phyloP scores from a whole-genome alignment of 169 alveolate genomes.

The Fabrea salina region DNA sequence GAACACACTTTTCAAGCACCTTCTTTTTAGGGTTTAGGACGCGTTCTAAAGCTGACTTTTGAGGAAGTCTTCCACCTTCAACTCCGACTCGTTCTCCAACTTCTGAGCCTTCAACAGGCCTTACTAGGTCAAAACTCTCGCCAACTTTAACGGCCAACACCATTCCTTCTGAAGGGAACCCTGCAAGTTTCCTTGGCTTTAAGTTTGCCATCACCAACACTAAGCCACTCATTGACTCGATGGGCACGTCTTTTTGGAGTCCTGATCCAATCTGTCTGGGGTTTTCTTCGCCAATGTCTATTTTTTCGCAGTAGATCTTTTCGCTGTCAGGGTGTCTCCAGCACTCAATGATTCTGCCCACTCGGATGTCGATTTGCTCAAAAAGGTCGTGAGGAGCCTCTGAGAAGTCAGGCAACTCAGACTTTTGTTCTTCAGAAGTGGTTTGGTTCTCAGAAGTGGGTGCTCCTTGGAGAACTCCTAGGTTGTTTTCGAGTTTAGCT shows the following conservation, averaged over 20 bases:
- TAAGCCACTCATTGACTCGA: constrained; percentile 69
- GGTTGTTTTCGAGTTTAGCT: background rate
- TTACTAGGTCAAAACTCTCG: constrained; percentile 68
- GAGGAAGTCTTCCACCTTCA: constrained; percentile 26
- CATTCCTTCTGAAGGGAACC: constrained; percentile 80
- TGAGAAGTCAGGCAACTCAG: background rate
- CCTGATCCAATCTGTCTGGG: constrained; percentile 84
- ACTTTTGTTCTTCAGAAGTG: too few species aligned
- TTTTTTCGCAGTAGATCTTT: constrained; percentile 76
- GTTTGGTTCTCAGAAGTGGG: too few species aligned
- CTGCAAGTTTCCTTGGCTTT: constrained; percentile 71
- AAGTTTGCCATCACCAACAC: constrained; percentile 78
- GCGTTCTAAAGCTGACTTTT: constrained; percentile 24
- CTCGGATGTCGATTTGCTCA: constrained; percentile 69
- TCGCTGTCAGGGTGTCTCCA: constrained; percentile 76
- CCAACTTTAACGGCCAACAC: constrained; percentile 59
- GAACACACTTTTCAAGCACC: constrained; percentile 33
- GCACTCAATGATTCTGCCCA: constrained; percentile 67
- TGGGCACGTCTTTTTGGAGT: constrained; percentile 63
- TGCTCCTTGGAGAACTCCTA: background rate
- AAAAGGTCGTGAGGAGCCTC: constrained; percentile 13
- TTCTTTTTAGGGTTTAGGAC: constrained; percentile 57
- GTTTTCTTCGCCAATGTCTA: constrained; percentile 80
- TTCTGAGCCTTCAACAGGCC: constrained; percentile 55
- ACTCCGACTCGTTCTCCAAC: constrained; percentile 68